Base-by-base conservation (phyloP, 2,329 filamentous ascomycete species). In the Parasarocladium wereldwijsianum region DNA sequence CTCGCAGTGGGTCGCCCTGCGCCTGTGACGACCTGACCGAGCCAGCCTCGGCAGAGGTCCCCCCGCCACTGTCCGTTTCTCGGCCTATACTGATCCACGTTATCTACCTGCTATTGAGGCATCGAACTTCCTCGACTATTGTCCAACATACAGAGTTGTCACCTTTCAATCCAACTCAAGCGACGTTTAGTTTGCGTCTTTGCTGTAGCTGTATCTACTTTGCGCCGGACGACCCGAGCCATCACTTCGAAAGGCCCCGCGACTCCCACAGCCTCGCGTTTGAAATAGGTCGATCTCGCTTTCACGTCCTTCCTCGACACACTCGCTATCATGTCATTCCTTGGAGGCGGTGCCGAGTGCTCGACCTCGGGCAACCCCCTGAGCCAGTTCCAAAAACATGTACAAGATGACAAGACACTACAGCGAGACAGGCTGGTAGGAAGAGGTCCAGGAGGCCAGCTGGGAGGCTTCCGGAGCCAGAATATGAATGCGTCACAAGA, bases 301-400 rank as follows among this genome's bases (percentile, higher is more conserved):
- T 24, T 14, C 20, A 15, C 31, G 17, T 12, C 10, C 26, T 32
- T 31, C 24, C 15, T n/a, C 25, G 15, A 26, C 24, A 31, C 32
- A 20, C 16, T 28, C 36, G 35, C 32, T 44, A 62, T 37, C 41
- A 96, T 98, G 87, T 94, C 87, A 32, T 96, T 98, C 55, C 70
- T 96, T 46, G 82, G 84, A 57, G 83, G 83, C 54, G 86, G 87
- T 44, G 81, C 87, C 44, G 90, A 96, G 62, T 98, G 90, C 67
- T 96, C 87, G 33, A 92, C 90, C 37, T 85, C 82, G 40, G 84
- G 79, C 48, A 98, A 98, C 56, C 90, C 92, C 34, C 75, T 98
- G 46, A 87, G 83, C 51, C 90, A 96, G 64, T 93, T 98, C 54
- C 84, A 86, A 40, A 98, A 98, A 58, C 86, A 94, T 55, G 83